Base-by-base conservation (phyloP, 2,329 filamentous ascomycete genomes). In the Tricladium varicosporioides region DNA sequence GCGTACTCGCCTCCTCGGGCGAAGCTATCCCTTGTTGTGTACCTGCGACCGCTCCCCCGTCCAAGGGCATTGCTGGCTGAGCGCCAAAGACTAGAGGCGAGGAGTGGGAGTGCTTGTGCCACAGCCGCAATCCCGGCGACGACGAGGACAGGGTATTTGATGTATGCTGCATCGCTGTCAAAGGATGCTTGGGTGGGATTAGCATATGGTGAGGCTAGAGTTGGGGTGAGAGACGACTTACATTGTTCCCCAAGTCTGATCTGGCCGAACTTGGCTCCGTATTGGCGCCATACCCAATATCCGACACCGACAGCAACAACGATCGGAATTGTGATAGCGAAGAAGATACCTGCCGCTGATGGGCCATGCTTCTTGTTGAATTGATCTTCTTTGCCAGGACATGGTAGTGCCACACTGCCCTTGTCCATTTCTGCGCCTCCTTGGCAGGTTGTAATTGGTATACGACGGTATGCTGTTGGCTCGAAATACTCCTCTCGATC, bases 11-110 rank as follows among this genome's bases (percentile, higher is more conserved):
- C 87, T 1, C 91, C 88, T 56, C 92, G 83, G 5, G 92, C 89
- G 74, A 99, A 99, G 60, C 90, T 93, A 68, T 90, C 89, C 58
- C 95, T 80, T 50, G 90, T 96, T 14, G 92, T 94, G 71, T 95
- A 99, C 55, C 79, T 77, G 59, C 78, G 76, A 8, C 67, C 68
- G 31, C 80, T 47, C 10, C 81, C 73, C 9, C 79, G 71, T 22
- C 83, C 80, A 48, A 78, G 76, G 0, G 80, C 76, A 15, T 74
- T 85, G 65, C 69, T 79, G 53, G 67, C 78, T 68, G 67, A 85
- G 57, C 91, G 84, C 87, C 89, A 95, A 16, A 96, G 67, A 65
- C 88, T 89, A 48, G 81, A 81, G 1, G 80, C 76, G 1, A 97
- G 74, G 53, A 96, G 77, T 2, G 94, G 94, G 50, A 90, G 70